Base-by-base conservation (phyloP, 306 rosid genomes). In the Cercis canadensis region DNA sequence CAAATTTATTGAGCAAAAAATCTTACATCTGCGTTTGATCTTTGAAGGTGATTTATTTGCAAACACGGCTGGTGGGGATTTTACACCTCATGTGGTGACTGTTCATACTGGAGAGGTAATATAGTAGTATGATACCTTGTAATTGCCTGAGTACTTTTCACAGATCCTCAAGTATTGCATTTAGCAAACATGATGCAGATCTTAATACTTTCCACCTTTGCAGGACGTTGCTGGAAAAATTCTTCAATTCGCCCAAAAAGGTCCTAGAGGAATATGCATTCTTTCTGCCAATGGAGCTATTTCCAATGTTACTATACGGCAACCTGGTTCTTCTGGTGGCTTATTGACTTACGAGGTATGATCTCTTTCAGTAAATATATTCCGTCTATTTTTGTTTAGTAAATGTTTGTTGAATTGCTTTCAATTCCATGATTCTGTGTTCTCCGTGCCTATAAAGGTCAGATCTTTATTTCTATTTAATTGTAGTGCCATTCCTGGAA, bases 221-320 rank as follows among this genome's bases (percentile, higher is more conserved):
- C 86, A 92, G 98, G 96, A 90, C 75, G 90, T 92, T 59, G 92
- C 87, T 14, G 89, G 83, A 46, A 92, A 86, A 78, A 85, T 92
- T 56, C 11, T 88, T 64, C 80, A 87, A 32, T 80, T 92, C 24
- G 82, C 83, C 4, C 92, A 87, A 62, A 85, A 85, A 83, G 85
- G 89, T 66, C 84, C 83, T 32, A 75, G 96, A 70, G 92, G 87
- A 67, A 16, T 88, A 60, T 90, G 91, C 57, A 73, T 90, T 85
- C 96, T 92, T 65, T 80, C 92, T 19, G 96, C 96, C 44, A 90
- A 81, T 75, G 98, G 98, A 63, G 70, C 91, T 66, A 85, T 92
- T 70, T 90, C 98, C 9, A 85, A 85, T 62, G 98, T 86, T 40
- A 85, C 96, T 31, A 76, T 92, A 63, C 84, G 88, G 65, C 96